phyloP scores from a whole-genome alignment of 169 alveolate genomes.

The Plasmodium gallinaceum region DNA sequence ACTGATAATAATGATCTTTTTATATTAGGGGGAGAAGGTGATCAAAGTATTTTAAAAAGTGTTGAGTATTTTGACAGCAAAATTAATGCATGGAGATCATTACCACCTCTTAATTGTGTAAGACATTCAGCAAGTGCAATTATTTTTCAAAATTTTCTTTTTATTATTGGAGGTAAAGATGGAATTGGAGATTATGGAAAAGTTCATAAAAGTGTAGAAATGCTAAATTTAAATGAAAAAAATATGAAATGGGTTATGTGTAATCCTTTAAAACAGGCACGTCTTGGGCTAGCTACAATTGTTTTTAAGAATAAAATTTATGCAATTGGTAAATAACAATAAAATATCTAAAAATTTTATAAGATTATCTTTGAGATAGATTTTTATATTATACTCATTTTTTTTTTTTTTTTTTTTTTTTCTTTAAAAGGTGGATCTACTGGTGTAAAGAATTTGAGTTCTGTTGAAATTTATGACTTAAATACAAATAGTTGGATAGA shows the following conservation, averaged over 20 bases:
- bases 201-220: conserved; percentile 73
- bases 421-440: conserved; percentile 56
- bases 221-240: conserved; percentile 74
- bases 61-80: conserved; percentile 72
- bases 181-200: conserved; percentile 73
- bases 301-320: conserved; percentile 56
- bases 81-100: conserved; percentile 66
- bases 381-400: too few relatives aligned
- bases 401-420: conserved; percentile 1
- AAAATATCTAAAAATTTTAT: too few relatives aligned
- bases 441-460: conserved; percentile 60
- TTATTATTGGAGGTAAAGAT: conserved; percentile 73
- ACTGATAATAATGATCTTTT: conserved; percentile 61
- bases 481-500: conserved; percentile 36
- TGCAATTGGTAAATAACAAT: conserved; percentile 47
- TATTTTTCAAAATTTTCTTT: conserved; percentile 43
- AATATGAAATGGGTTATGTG: conserved; percentile 69
- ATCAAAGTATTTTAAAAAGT: conserved; percentile 65
- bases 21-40: conserved; percentile 76
- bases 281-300: conserved; percentile 49
- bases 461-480: conserved; percentile 73
- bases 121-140: conserved; percentile 75
- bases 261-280: conserved; percentile 66
- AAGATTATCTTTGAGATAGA: too few relatives aligned
- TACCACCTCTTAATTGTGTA: conserved; percentile 73